A percentile compares a stretch with the other conserved stretches of the same genome.
These are phyloP conservation scores for Panus rudis DNA, from an alignment of 768 basidiomycete genomes.

Conservation along the genomic window DNA sequence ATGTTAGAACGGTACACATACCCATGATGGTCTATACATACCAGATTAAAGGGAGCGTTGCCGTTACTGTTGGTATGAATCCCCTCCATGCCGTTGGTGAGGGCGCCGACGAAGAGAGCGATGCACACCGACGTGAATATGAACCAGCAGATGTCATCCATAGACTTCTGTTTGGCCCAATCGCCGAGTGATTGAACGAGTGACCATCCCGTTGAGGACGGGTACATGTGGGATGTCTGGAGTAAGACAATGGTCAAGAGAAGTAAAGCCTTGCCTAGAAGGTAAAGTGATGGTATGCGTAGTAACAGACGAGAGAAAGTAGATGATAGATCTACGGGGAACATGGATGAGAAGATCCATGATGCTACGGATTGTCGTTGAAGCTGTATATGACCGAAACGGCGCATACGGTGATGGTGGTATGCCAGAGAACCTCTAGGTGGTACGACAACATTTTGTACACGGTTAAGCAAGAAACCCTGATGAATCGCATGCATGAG, in stretches of 20 bases:
- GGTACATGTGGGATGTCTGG: constrained; percentile 43
- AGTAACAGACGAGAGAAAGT: constrained; percentile 51
- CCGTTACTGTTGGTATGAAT: constrained; percentile 38
- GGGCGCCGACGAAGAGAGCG: constrained; percentile 57
- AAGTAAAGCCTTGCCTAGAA: constrained; percentile 47
- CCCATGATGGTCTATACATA: constrained; percentile 29
- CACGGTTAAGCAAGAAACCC: constrained; percentile 67
- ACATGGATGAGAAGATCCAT: constrained; percentile 26
- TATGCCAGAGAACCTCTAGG: constrained; percentile 34
- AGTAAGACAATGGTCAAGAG: constrained; percentile 54
- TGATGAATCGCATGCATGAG: constrained; percentile 17
- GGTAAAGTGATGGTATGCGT: constrained; percentile 59
- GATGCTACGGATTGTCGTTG: constrained; percentile 18
- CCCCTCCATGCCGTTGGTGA: constrained; percentile 65
- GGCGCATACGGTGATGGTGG: constrained; percentile 16
- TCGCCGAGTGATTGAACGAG: constrained; percentile 31
- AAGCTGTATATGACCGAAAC: no score
- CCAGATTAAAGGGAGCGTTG: constrained; percentile 63
- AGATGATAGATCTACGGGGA: constrained; percentile 59
- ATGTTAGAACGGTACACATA: background rate
- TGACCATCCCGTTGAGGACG: constrained; percentile 22
- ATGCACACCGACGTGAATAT: constrained; percentile 65
- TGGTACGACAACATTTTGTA: constrained; percentile 73
- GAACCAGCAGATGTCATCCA: constrained; percentile 63
- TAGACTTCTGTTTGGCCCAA: constrained; percentile 45